Base-by-base conservation (phyloP, 1,284 basidiomycete genomes). In the Tetrapyrgos nigripes region DNA sequence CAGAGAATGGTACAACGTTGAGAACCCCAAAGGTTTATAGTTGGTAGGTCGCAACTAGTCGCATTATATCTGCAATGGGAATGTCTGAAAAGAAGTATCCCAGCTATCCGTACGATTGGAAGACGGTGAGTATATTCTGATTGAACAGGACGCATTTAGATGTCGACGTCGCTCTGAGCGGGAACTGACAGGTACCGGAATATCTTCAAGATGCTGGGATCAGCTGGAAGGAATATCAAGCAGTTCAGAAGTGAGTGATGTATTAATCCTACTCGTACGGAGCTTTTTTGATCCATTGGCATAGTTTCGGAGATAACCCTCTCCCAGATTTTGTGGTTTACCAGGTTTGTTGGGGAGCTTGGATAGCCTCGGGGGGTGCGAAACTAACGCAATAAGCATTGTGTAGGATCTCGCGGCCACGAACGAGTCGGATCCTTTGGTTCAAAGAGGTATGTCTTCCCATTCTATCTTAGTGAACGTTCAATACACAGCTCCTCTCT, bases 231-330 rank as follows among this genome's bases (percentile, higher is more conserved):
- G 49, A 50, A 24, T 58, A 28, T 27, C 56, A 58, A 37, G 56
- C 56, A 27, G 17, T 48, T 37, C 50, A 58, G 44, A 58, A 58
- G 56, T 58, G n/a, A 14, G 50, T 21, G 11, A 19, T 8, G 23
- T 21, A 26, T 28, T n/a, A n/a, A 28, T 17, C 35, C 14, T 29
- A 19, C 1, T n/a, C 2, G 13, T 10, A 45, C 9, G 17, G 17
- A 19, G 13, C 1, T 10, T 44, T 21, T 40, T 29, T 28, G 9
- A 37, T 9, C 4, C 29, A 11, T 9, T 44, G 31, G 14, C 8
- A 33, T 19, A 58, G 56, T 17, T 58, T 58, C 29, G 56, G 50
- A 13, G 56, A 58, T 23, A 58, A 58, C 31, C 56, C 56, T 48
- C 45, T 58, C 27, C 43, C 45, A 6, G 17, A 17, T 13, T 58